Percentiles rank a stretch among this genome's conserved stretches.
These are phyloP conservation scores for Solanum hybrid DNA, from an alignment of 305 asterid genomes.

Conservation along the genomic window DNA sequence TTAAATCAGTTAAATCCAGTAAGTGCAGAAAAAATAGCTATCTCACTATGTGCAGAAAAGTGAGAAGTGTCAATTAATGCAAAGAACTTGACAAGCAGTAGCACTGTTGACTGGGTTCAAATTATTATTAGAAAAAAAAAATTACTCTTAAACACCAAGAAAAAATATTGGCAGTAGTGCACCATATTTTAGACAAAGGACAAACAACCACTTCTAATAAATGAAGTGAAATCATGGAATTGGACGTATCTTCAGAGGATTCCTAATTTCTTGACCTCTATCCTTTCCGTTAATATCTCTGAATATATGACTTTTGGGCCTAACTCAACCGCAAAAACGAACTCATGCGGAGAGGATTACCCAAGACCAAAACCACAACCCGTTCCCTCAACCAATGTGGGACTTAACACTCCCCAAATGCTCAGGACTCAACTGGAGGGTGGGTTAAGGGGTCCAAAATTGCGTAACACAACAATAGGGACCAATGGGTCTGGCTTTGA, in stretches of 20 bases:
- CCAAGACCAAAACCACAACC: neutral
- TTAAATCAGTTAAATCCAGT: conserved; percentile 1
- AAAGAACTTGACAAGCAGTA: neutral
- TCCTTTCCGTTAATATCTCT: neutral
- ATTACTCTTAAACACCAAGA: neutral
- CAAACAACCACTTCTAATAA: neutral
- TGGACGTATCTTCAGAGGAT: neutral
- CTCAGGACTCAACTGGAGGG: neutral
- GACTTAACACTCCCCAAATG: neutral
- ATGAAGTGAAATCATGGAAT: neutral
- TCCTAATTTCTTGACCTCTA: neutral
- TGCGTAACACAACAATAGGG: neutral
- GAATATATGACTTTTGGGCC: neutral
- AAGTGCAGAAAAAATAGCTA: neutral
- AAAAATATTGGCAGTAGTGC: neutral
- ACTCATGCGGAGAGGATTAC: neutral
- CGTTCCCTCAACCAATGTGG: neutral
- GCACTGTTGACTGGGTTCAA: neutral
- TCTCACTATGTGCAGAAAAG: neutral
- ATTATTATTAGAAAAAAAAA: neutral
- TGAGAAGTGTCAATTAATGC: neutral
- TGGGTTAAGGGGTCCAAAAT: neutral
- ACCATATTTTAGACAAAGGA: neutral
- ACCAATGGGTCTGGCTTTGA: neutral
- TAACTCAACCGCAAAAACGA: neutral